Evolutionary conservation across 2,329 filamentous ascomycete species (phyloP), one percentile per base, ranked within the genome.

Genomic region (Cercospora beticola): DNA sequence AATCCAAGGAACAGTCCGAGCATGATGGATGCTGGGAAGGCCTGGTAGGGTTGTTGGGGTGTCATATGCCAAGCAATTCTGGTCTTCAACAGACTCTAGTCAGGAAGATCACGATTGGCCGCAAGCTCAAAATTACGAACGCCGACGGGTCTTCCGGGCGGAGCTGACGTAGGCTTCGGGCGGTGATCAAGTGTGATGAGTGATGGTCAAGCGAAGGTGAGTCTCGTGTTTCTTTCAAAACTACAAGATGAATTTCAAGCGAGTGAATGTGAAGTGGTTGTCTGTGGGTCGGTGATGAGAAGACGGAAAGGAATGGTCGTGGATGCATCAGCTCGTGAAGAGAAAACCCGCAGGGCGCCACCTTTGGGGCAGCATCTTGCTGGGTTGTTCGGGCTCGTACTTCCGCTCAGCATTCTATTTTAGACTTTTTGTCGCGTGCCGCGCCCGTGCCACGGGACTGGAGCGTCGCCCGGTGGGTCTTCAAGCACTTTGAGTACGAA

Each of bases 1-100:
- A 79, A 77, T 64, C 72, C 72, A 61, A 76, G 71, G 60, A 77
- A 73, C 64, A 77, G 59, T 18, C 70, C 70, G 64, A 78, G 68
- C 71, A 79, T 75, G 62, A 70, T 69, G 69, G 68, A 68, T 36
- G 68, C 66, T 26, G 56, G 52, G 36, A 43, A 26, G 23, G 33
- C 66, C 10, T 46, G 36, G 26, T 43, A 26, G n/a, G 26, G 40
- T 21, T 10, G 52, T 58, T 58, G 67, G 21, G 67, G 49, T 43
- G 59, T 66, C 67, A 69, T 66, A 60, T 31, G 64, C 64, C 63
- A 58, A 64, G 54, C 9, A 33, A 28, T 31, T 58, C 26, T 30
- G 30, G 54, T 18, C 26, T 30, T n/a, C 26, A 30, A 14, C 23
- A 58, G 23, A 58, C 23, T 58, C 54, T 52, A 14, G 46, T 23